phyloP scores from a whole-genome alignment of 768 basidiomycete species.

The Crepidotus variabilis region DNA sequence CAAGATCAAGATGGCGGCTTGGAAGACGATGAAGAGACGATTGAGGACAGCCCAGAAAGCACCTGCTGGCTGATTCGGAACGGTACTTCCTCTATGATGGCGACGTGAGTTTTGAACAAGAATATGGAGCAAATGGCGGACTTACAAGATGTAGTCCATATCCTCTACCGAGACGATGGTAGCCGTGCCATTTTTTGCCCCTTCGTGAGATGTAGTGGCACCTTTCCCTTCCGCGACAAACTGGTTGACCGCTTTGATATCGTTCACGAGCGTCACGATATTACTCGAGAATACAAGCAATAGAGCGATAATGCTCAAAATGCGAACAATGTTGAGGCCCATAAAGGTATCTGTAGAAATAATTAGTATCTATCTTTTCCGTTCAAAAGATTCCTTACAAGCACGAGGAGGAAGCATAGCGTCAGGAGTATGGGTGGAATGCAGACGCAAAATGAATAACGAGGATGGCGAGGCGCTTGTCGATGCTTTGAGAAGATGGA shows the following conservation, averaged over 20 bases:
- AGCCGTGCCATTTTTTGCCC: slow-evolving; percentile 18
- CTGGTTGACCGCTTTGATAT: slow-evolving; percentile 70
- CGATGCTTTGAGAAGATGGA: not conserved
- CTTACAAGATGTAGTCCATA: slow-evolving; percentile 78
- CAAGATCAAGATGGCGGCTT: slow-evolving; percentile 74
- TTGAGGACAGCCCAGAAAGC: slow-evolving; percentile 91
- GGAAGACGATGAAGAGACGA: slow-evolving; percentile 82
- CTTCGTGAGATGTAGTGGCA: slow-evolving; percentile 21
- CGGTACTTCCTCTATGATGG: slow-evolving; percentile 59
- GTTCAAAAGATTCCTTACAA: slow-evolving; percentile 21
- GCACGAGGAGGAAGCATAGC: slow-evolving; percentile 35
- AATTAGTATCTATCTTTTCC: not conserved
- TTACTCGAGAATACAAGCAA: slow-evolving; percentile 79
- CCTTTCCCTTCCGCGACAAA: slow-evolving; percentile 42
- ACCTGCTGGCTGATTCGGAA: slow-evolving; percentile 89
- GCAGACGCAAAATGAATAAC: not conserved
- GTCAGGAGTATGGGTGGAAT: not conserved
- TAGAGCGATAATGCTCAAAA: slow-evolving; percentile 75
- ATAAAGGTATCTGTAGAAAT: slow-evolving; percentile 54
- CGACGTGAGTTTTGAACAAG: not conserved
- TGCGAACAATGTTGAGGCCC: slow-evolving; percentile 73
- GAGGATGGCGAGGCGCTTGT: not conserved
- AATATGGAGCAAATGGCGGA: slow-evolving; percentile 8
- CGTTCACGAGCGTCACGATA: slow-evolving; percentile 68
- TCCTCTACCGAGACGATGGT: slow-evolving; percentile 33